phyloP scores from a whole-genome alignment of 108 stramenopile species.

The Craspedostauros australis region DNA sequence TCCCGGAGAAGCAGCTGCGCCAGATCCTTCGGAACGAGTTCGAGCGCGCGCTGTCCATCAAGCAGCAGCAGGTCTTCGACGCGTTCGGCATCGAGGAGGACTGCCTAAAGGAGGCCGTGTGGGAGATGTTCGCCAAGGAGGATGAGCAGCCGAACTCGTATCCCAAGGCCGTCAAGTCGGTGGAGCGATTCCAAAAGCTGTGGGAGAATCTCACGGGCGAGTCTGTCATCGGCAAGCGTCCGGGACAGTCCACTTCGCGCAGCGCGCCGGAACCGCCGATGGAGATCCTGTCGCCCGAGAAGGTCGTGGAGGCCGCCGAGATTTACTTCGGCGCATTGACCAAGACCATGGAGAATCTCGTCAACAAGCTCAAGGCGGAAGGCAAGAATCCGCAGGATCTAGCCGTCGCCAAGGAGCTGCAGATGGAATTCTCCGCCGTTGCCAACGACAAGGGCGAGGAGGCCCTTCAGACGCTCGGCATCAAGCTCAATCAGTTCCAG shows the following conservation, averaged over 20 bases:
- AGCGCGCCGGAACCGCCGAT: conserved; percentile 18
- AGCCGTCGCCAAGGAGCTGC: conserved; percentile 53
- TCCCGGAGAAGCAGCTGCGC: conserved; percentile 75
- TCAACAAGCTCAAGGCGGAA: conserved; percentile 41
- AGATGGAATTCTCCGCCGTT: conserved; percentile 67
- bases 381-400: conserved; percentile 68
- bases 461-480: conserved; percentile 47
- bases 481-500: conserved; percentile 62
- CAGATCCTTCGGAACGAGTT: conserved; percentile 67
- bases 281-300: conserved; percentile 50
- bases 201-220: conserved; percentile 82
- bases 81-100: conserved; percentile 82
- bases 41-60: conserved; percentile 56
- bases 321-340: conserved; percentile 80
- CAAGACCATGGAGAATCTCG: conserved; percentile 55
- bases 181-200: conserved; percentile 81
- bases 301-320: conserved; percentile 64
- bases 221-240: conserved; percentile 58
- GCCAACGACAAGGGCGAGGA: conserved; percentile 81
- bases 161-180: conserved; percentile 67
- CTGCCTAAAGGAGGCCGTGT: conserved; percentile 85
- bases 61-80: conserved; percentile 58
- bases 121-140: conserved; percentile 68
- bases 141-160: conserved; percentile 46
- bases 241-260: conserved; percentile 25